These are phyloP conservation scores for Trichosporon sp. DNA, from an alignment of 1,284 basidiomycete species.

Conservation along the genomic window DNA sequence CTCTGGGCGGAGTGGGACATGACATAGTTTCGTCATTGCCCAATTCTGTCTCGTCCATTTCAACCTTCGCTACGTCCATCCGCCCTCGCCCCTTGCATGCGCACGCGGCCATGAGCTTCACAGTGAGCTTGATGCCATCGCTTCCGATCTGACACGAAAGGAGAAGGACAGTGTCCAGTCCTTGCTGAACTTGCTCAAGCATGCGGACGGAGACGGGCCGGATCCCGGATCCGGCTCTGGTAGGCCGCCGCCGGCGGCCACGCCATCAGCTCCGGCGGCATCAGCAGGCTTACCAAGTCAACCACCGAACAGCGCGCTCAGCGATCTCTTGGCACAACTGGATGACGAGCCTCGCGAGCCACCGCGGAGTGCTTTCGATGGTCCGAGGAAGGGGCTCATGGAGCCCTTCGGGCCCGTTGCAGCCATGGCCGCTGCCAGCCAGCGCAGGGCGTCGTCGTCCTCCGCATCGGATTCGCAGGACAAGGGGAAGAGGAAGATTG, in stretches of 20 bases:
- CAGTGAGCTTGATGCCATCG: not conserved
- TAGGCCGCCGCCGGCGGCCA: not conserved
- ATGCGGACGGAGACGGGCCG: slow-evolving; percentile 32
- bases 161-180: slow-evolving; percentile 26
- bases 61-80: not conserved
- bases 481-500: slow-evolving; percentile 16
- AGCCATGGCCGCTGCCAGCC: not conserved
- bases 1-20: not conserved
- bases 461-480: not conserved
- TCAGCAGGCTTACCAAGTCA: slow-evolving; percentile 2
- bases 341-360: not conserved
- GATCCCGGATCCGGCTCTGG: not conserved
- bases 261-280: not conserved
- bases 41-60: slow-evolving; percentile 2
- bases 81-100: not conserved
- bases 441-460: not conserved
- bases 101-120: not conserved
- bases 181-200: slow-evolving; percentile 34
- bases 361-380: slow-evolving; percentile 11
- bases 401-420: slow-evolving; percentile 41
- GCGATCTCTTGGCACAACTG: slow-evolving; percentile 15
- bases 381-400: slow-evolving; percentile 23
- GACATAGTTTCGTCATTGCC: not conserved
- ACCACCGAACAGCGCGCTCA: slow-evolving; percentile 4
- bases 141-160: not conserved